A percentile compares a stretch with the other conserved stretches of the same genome.
Conservation (phyloP, 306 rosid genomes). For the Aeschynomene evenia region DNA sequence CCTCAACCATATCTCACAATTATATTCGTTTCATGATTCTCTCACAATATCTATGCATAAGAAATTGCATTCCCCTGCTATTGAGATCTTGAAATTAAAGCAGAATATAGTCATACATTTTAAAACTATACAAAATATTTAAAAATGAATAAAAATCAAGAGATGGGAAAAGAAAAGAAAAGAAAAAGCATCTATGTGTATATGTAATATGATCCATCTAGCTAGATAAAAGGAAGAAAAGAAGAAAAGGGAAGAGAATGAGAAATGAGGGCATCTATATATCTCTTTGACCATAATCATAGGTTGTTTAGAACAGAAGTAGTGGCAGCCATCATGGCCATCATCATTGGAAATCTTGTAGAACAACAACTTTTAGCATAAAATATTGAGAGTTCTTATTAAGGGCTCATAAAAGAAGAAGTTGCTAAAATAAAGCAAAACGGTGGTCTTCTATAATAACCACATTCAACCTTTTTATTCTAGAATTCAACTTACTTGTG, state of each 20-base stretch:
- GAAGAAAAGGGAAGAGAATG: too few relatives aligned
- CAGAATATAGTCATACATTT: constrained; percentile 38
- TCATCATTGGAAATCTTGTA: constrained; percentile 66
- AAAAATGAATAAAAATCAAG: constrained; percentile 18
- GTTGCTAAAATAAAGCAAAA: constrained; percentile 28
- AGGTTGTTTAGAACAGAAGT: constrained; percentile 50
- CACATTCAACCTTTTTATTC: background rate
- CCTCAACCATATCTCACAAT: constrained; percentile 33
- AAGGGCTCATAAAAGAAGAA: constrained; percentile 34
- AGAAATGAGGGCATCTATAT: constrained; percentile 50
- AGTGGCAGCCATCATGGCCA: constrained; percentile 58
- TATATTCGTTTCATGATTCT: constrained; percentile 32
- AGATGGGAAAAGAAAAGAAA: constrained; percentile 31
- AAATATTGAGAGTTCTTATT: constrained; percentile 27
- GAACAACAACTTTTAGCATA: constrained; percentile 44
- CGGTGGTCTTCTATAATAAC: constrained; percentile 17
- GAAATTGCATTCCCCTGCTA: constrained; percentile 36
- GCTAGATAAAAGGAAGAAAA: background rate
- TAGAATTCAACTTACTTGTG: constrained; percentile 30
- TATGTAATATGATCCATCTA: constrained; percentile 31
- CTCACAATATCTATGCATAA: constrained; percentile 25
- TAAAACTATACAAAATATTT: too few relatives aligned
- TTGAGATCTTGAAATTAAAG: constrained; percentile 34
- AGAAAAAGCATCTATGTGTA: constrained; percentile 21
- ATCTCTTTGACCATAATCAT: constrained; percentile 55